Percentiles rank a stretch among this genome's conserved stretches.
These are phyloP conservation scores for Cryphonectria radicalis DNA, from an alignment of 2,329 filamentous ascomycete species.

Conservation along the genomic window DNA sequence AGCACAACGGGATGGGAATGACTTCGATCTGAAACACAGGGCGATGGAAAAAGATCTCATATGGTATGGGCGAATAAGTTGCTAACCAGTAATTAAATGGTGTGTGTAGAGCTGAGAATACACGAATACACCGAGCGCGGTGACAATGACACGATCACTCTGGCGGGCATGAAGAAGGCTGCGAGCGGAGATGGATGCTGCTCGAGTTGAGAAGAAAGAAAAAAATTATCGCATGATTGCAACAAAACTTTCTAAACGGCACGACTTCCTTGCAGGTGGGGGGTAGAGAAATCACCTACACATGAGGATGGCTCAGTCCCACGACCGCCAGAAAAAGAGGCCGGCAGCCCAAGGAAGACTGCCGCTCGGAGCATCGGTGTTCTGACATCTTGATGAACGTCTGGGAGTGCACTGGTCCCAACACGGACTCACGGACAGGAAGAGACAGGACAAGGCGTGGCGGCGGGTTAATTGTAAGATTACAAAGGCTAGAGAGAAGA, in stretches of 20 bases:
- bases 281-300: not conserved
- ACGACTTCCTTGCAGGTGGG: not conserved
- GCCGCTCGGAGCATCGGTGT: not conserved
- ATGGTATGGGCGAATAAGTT: not conserved
- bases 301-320: not conserved
- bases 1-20: not conserved
- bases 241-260: not conserved
- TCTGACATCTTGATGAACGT: not conserved
- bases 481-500: constrained; percentile 17
- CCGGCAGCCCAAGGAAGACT: not conserved
- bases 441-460: not conserved
- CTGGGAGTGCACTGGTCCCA: not conserved
- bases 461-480: constrained; percentile 24
- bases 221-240: not conserved
- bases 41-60: not conserved
- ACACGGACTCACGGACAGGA: not conserved
- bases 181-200: constrained; percentile 37
- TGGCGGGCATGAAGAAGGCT: constrained; percentile 47
- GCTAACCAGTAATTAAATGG: not conserved
- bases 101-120: constrained; percentile 73
- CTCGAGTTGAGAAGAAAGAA: constrained; percentile 18
- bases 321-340: not conserved
- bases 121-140: constrained; percentile 90
- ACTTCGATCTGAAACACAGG: not conserved
- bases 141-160: constrained; percentile 89